Base-by-base conservation (phyloP, 1,284 basidiomycete genomes). In the Sanghuangporus baumii region DNA sequence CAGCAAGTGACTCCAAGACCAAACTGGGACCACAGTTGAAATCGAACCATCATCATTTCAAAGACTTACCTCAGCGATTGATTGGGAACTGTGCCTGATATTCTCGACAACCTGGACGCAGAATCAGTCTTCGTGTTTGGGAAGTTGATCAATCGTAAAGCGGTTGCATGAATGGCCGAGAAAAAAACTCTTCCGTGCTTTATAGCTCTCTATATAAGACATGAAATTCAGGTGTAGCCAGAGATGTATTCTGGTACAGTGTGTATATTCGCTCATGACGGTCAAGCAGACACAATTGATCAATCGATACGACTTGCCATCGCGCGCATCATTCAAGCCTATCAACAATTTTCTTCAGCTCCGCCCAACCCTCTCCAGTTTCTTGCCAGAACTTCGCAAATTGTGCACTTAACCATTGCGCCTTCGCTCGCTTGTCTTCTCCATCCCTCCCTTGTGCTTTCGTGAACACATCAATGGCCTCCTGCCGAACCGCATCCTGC, bases 1-100 rank as follows among this genome's bases (percentile, higher is more conserved):
- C 41, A 18, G 36, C 23, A 18, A 67, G 59, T 7, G 66, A 41
- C 54, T 67, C 66, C 40, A 63, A 59, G 6, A 64, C 57, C 26
- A 61, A 65, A 56, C 64, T 66, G 26, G 65, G 64, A 4, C 66
- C 66, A 41, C 64, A 63, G 38, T 67, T 64, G 3, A 61, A 57
- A 5, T 65, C 55, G 36, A 67, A 59, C 64, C 66, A 67, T 12
- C 64, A 64, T 57, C 60, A 57, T 26, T 55, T 62, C 66, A 65
- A 37, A n/a, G 40, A 4, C 26, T 31, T 31, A 31, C 26, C 26
- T 31, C 26, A 31, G 26, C 0, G 3, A 31, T 31, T 31, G 26
- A 31, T 31, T 31, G 26, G 26, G 26, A 31, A 31, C 26, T 31
- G 26, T 31, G 26, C 26, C 26, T 31, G 26, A 31, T 31, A 31